Conservation (phyloP, 768 basidiomycete species). For the Kwoniella bestiolae region DNA sequence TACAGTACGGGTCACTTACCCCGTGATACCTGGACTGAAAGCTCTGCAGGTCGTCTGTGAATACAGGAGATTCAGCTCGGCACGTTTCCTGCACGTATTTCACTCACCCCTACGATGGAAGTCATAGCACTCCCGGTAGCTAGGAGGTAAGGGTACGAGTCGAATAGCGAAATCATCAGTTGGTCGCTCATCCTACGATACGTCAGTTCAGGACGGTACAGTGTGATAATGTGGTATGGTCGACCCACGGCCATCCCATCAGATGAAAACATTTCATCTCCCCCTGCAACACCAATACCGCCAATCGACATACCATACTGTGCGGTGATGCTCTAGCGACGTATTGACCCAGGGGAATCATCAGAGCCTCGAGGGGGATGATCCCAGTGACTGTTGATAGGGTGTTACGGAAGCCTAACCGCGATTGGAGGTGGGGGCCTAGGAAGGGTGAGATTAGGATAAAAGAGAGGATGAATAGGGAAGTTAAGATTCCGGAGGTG, state of each 20-base stretch:
- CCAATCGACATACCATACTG: too few species aligned
- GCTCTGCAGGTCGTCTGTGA: constrained; percentile 37
- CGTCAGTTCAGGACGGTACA: too few species aligned
- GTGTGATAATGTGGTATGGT: neutral
- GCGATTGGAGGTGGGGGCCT: constrained; percentile 31
- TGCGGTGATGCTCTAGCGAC: too few species aligned
- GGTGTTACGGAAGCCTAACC: constrained; percentile 19
- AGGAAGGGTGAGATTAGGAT: constrained; percentile 33
- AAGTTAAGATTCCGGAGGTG: too few species aligned
- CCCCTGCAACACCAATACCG: constrained; percentile 16
- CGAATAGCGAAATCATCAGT: constrained; percentile 22
- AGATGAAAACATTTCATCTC: neutral
- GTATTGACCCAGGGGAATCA: constrained; percentile 37
- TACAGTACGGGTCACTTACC: constrained; percentile 20
- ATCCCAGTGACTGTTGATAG: constrained; percentile 17
- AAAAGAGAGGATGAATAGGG: constrained; percentile 33
- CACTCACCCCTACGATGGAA: constrained; percentile 37
- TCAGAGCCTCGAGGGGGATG: constrained; percentile 30
- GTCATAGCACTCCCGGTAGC: constrained; percentile 40
- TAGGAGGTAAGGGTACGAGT: constrained; percentile 41
- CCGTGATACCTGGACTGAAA: constrained; percentile 39
- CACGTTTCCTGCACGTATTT: neutral
- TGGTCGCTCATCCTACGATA: neutral
- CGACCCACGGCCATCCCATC: constrained; percentile 14
- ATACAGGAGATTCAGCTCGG: neutral